A percentile compares a stretch with the other conserved stretches of the same genome.
Evolutionary conservation across 176 grass and related monocot genomes (phyloP).

Genomic region (Urochloa ruziziensis): DNA sequence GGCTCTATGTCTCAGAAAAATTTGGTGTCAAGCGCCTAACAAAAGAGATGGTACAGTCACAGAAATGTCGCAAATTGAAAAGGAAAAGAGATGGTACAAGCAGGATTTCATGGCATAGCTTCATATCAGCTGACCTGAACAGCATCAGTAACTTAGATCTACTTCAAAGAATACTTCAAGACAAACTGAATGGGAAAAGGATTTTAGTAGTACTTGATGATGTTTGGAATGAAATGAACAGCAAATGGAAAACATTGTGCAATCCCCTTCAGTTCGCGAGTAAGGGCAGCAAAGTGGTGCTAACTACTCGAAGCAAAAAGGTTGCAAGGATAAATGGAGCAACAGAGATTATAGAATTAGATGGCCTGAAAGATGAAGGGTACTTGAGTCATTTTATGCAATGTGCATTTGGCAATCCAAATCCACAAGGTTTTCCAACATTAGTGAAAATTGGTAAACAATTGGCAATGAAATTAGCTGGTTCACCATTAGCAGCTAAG

Average conservation of each 20-base stretch:
- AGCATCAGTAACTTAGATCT: slow-evolving; percentile 29
- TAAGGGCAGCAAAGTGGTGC: slow-evolving; percentile 34
- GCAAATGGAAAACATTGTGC: slow-evolving; percentile 25
- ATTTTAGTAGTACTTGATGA: slow-evolving; percentile 46
- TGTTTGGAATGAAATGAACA: slow-evolving; percentile 45
- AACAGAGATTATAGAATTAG: slow-evolving; percentile 14
- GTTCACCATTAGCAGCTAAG: slow-evolving; percentile 48
- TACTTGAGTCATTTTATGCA: slow-evolving; percentile 20
- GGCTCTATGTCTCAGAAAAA: slow-evolving; percentile 35
- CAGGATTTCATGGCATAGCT: not conserved
- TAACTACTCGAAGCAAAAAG: slow-evolving; percentile 35
- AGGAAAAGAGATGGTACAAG: not conserved
- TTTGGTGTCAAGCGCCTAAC: slow-evolving; percentile 10
- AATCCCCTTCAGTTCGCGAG: slow-evolving; percentile 25
- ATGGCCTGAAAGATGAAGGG: slow-evolving; percentile 33
- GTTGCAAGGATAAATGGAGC: slow-evolving; percentile 35
- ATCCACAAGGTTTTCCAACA: slow-evolving; percentile 11
- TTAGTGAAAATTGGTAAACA: slow-evolving; percentile 17
- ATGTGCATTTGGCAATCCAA: slow-evolving; percentile 34
- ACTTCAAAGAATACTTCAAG: slow-evolving; percentile 4
- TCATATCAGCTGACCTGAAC: not conserved
- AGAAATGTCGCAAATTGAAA: not conserved
- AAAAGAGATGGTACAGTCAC: slow-evolving; percentile 29
- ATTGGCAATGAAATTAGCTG: slow-evolving; percentile 31
- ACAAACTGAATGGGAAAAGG: slow-evolving; percentile 12